phyloP scores from a whole-genome alignment of 139 green algal genomes.

The Coccomyxa sp. region DNA sequence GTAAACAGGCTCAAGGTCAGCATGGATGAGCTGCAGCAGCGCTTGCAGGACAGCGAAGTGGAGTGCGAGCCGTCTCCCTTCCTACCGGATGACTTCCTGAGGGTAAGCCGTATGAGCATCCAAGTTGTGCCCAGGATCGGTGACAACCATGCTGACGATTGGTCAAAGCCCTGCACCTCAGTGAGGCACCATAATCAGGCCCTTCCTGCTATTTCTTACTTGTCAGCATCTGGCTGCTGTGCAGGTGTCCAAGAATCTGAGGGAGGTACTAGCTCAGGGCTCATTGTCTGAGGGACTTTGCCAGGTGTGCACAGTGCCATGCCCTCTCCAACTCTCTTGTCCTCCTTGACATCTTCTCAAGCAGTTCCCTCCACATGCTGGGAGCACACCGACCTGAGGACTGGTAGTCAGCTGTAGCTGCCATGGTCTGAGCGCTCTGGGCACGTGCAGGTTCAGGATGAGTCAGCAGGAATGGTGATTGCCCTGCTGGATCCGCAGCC shows the following conservation, averaged over 20 bases:
- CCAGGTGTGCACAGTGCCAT: too few species aligned
- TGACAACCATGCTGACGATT: too few species aligned
- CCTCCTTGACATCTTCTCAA: background rate
- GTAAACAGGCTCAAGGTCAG: conserved; percentile 7
- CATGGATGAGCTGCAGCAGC: background rate
- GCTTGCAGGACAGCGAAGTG: conserved; percentile 18
- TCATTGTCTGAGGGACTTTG: background rate
- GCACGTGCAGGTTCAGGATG: conserved; percentile 64
- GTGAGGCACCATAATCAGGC: too few species aligned
- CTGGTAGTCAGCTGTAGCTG: too few species aligned
- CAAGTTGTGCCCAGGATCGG: too few species aligned
- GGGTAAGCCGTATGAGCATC: background rate
- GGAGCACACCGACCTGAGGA: too few species aligned
- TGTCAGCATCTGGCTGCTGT: too few species aligned
- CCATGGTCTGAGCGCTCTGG: background rate
- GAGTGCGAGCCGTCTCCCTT: conserved; percentile 26
- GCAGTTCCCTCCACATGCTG: background rate
- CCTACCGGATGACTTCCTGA: conserved; percentile 69
- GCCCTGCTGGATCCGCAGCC: conserved; percentile 66
- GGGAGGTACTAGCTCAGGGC: conserved; percentile 8
- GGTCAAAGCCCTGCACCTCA: too few species aligned
- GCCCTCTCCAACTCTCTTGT: too few species aligned
- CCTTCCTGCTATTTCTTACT: too few species aligned
- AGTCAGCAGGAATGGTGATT: conserved; percentile 81
- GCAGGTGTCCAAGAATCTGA: conserved; percentile 1